Evolutionary conservation across 306 rosid genomes (phyloP), one percentile per base, ranked within the genome.

Genomic region (Arachis stenosperma): DNA sequence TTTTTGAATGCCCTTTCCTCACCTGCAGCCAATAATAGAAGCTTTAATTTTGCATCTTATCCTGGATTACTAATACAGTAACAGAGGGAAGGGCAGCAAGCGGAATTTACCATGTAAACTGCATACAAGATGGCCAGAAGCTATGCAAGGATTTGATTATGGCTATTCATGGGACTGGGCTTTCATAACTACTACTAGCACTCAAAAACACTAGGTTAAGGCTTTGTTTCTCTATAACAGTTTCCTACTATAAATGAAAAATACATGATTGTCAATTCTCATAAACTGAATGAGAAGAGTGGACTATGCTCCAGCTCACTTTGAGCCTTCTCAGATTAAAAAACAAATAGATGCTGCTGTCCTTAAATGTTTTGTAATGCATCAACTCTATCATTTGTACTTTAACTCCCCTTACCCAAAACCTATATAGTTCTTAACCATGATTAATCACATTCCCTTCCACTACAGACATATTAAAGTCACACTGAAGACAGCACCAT

Each of bases 1-100:
- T 86, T 84, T 77, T 83, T 29, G 91, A 84, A 76, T 75, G 91
- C 36, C 97, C 99, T 72, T 89, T 91, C 76, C 99, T 87, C 75
- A 94, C 99, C 99, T 94, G 76, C 80, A 70, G 69, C 57, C 73
- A 81, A 77, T 44, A 76, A 27, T 44, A 36, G 55, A 77, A 39
- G 67, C 50, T 36, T 6, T 61, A 52, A 53, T 14, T 66, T 60
- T 58, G 67, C 14, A 9, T 73, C 41, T 51, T 27, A 9, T 41
- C 40, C 30, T 41, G 29, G 47, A 11, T 55, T 62, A 40, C 57
- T 51, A 46, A 9, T 22, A 77, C 53, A 73, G 65, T 36, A 80
- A 78, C 76, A 53, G 52, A 48, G 54, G 54, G 54, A 6, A 11
- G 5, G 13, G n/a, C 3, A 48, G 6, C 5, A 12, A 11, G 12